Conservation (phyloP, 352 stramenopile genomes). For the Hyaloperonospora arabidopsidis region DNA sequence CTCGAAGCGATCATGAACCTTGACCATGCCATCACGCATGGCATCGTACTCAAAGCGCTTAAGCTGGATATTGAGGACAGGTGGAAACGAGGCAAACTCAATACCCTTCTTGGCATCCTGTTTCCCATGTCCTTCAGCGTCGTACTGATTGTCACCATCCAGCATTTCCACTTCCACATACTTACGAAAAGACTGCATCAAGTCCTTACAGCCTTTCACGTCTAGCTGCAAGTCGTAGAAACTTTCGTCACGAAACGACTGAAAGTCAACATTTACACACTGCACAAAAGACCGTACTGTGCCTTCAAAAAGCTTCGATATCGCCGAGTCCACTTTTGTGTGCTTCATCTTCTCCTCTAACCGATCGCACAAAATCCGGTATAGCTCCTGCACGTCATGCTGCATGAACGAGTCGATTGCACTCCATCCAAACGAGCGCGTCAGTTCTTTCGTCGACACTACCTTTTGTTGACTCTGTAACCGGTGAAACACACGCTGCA, state of each 20-base stretch:
- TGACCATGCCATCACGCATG: constrained; percentile 82
- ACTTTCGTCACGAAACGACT: constrained; percentile 81
- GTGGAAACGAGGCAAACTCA: constrained; percentile 78
- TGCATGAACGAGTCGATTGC: constrained; percentile 89
- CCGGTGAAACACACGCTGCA: constrained; percentile 83
- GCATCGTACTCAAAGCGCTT: constrained; percentile 88
- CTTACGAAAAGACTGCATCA: constrained; percentile 87
- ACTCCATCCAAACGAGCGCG: constrained; percentile 89
- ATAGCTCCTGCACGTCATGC: constrained; percentile 89
- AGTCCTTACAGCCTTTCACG: constrained; percentile 86
- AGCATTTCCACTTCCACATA: constrained; percentile 91
- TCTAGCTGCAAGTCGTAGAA: constrained; percentile 91
- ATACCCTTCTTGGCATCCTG: constrained; percentile 87
- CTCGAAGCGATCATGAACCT: constrained; percentile 85
- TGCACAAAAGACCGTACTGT: constrained; percentile 87
- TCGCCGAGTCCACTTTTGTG: constrained; percentile 68
- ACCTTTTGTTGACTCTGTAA: constrained; percentile 62
- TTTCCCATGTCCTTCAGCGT: constrained; percentile 81
- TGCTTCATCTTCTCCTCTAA: constrained; percentile 91
- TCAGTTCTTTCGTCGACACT: constrained; percentile 90
- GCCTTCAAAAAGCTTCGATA: constrained; percentile 86
- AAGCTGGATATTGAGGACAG: constrained; percentile 89
- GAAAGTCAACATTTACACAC: constrained; percentile 87
- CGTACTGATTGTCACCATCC: constrained; percentile 91
- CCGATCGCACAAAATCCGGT: constrained; percentile 87